phyloP scores from a whole-genome alignment of 2,329 filamentous ascomycete genomes.

The Aspergillus sp. region DNA sequence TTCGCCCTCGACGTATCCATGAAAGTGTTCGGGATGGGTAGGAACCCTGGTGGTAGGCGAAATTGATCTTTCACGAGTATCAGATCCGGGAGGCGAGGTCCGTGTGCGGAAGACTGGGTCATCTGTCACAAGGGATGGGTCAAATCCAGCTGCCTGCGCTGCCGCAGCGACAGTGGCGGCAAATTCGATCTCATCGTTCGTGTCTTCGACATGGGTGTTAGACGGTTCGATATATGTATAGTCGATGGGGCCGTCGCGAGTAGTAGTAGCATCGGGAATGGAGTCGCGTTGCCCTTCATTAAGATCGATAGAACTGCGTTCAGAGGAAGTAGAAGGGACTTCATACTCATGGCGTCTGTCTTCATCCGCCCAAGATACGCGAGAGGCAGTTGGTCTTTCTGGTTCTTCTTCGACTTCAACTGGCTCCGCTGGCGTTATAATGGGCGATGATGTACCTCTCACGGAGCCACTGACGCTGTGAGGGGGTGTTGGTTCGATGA shows the following conservation, averaged over 20 bases:
- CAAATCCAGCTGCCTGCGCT: conserved; percentile 67
- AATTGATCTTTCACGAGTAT: conserved; percentile 54
- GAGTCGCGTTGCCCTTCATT: conserved; percentile 10
- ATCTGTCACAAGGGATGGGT: conserved; percentile 68
- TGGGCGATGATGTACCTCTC: conserved; percentile 30
- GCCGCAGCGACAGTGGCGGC: conserved; percentile 69
- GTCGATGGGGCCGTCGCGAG: conserved; percentile 8
- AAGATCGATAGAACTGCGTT: conserved; percentile 30
- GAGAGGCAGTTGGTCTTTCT: conserved; percentile 49
- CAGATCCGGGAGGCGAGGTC: conserved; percentile 62
- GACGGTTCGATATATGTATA: conserved; percentile 11
- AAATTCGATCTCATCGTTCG: conserved; percentile 65
- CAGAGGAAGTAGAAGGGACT: conserved; percentile 55
- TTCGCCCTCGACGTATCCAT: conserved; percentile 52
- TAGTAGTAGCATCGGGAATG: background rate
- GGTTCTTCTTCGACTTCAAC: conserved; percentile 46
- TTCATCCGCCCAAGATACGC: conserved; percentile 63
- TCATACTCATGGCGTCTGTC: conserved; percentile 66
- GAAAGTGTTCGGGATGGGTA: conserved; percentile 39
- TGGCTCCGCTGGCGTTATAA: conserved; percentile 35
- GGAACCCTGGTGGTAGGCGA: conserved; percentile 53
- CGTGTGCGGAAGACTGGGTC: conserved; percentile 64
- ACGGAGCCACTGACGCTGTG: conserved; percentile 46
- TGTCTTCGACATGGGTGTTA: conserved; percentile 6
- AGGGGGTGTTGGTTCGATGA: conserved; percentile 60